Conservation (phyloP, 2,329 filamentous ascomycete genomes). For the Penicillium sp. region DNA sequence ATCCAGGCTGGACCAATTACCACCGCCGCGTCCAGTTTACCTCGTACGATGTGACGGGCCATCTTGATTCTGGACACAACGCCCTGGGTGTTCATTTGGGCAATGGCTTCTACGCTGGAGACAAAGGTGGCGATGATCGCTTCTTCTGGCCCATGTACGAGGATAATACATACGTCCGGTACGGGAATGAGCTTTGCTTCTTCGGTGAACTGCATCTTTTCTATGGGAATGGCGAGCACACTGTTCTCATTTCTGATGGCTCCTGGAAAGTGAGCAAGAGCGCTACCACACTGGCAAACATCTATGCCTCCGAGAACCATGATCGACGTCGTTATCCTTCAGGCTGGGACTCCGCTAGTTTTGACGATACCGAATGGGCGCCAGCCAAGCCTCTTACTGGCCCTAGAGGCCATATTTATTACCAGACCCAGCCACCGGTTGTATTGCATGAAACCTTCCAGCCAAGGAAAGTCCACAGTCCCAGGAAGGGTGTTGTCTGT, state of each 20-base stretch:
- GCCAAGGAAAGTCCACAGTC: conserved; percentile 9
- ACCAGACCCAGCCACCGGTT: conserved; percentile 22
- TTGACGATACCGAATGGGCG: conserved; percentile 12
- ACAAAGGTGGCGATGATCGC: conserved; percentile 20
- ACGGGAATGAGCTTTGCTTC: conserved; percentile 26
- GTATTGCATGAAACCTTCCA: conserved; percentile 21
- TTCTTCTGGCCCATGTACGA: conserved; percentile 28
- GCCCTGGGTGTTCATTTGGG: conserved; percentile 40
- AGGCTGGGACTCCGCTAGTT: conserved; percentile 16
- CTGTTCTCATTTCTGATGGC: conserved; percentile 20
- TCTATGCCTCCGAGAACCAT: conserved; percentile 23
- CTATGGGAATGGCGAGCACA: conserved; percentile 15
- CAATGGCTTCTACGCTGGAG: conserved; percentile 47
- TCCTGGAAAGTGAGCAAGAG: conserved; percentile 20
- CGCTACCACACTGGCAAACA: conserved; percentile 22
- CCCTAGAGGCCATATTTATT: conserved; percentile 19
- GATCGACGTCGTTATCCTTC: conserved; percentile 19
- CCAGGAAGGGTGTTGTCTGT: conserved; percentile 12
- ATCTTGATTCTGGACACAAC: conserved; percentile 31
- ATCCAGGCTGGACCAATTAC: conserved; percentile 26
- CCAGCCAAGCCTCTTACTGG: conserved; percentile 21
- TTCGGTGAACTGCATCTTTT: conserved; percentile 24
- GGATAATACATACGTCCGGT: conserved; percentile 25
- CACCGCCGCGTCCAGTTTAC: conserved; percentile 37
- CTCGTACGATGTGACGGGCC: conserved; percentile 41